phyloP scores from a whole-genome alignment of 768 basidiomycete genomes.

The Mycena sanguinolenta region DNA sequence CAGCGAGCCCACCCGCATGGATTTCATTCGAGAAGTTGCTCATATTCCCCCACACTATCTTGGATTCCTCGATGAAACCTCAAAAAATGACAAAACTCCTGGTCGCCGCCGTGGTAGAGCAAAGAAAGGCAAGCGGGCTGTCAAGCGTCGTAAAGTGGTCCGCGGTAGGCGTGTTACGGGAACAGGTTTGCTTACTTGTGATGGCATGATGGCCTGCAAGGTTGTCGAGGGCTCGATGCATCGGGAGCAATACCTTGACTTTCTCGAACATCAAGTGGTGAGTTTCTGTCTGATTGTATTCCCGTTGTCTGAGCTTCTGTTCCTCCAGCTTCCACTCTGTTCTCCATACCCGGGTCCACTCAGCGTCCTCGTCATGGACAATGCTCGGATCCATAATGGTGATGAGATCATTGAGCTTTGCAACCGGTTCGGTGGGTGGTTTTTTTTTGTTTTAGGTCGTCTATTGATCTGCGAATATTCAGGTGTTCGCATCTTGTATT shows the following conservation, averaged over 20 bases:
- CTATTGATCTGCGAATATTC: neutral
- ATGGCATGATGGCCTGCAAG: slow-evolving; percentile 34
- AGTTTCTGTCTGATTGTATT: slow-evolving; percentile 2
- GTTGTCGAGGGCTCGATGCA: slow-evolving; percentile 35
- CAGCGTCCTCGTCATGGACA: too few relatives aligned
- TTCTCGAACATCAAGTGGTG: slow-evolving; percentile 32
- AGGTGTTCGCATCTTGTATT: neutral
- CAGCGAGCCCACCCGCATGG: slow-evolving; percentile 41
- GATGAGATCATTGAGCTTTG: neutral
- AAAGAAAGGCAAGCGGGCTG: neutral
- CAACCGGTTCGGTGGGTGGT: neutral
- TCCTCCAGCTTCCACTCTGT: slow-evolving; percentile 40
- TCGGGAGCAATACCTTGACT: slow-evolving; percentile 19
- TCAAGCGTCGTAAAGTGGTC: neutral
- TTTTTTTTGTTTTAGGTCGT: neutral
- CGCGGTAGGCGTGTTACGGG: slow-evolving; percentile 22
- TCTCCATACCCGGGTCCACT: slow-evolving; percentile 33
- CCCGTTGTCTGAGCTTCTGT: too few relatives aligned
- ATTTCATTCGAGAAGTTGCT: slow-evolving; percentile 44
- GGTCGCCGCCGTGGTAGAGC: neutral
- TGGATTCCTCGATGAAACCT: slow-evolving; percentile 52
- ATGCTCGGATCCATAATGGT: slow-evolving; percentile 23
- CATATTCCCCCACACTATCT: slow-evolving; percentile 46
- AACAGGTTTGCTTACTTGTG: slow-evolving; percentile 25
- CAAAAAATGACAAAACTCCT: slow-evolving; percentile 47